Conservation (phyloP, 2,329 filamentous ascomycete species). For the Didymella exigua region DNA sequence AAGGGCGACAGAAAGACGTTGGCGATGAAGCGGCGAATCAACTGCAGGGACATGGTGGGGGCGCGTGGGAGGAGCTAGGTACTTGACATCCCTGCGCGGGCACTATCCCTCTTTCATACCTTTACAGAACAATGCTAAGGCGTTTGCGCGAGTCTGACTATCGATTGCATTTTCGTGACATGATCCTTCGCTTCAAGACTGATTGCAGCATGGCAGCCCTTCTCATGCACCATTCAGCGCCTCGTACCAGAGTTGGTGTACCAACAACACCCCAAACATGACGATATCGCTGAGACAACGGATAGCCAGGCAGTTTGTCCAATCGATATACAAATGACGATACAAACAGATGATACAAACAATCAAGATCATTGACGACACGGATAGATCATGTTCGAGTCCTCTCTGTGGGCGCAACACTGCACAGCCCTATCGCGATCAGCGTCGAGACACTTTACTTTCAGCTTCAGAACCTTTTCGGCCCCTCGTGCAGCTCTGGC, state of each 20-base stretch:
- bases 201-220: conserved; percentile 5
- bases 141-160: neutral
- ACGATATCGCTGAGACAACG: neutral
- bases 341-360: too few species aligned
- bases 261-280: neutral
- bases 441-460: too few species aligned
- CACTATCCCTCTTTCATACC: conserved; percentile 14
- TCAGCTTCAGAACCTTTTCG: neutral
- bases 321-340: too few species aligned
- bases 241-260: neutral
- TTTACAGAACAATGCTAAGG: conserved; percentile 17
- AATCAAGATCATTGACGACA: too few species aligned
- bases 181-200: neutral
- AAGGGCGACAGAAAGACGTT: conserved; percentile 7
- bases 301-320: too few species aligned
- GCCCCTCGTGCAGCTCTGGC: neutral
- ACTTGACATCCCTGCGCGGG: conserved; percentile 8
- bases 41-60: conserved; percentile 19
- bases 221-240: neutral
- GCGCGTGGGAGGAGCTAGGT: conserved; percentile 8
- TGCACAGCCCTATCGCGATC: too few species aligned
- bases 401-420: too few species aligned
- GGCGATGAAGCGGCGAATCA: conserved; percentile 17
- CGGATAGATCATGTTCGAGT: too few species aligned
- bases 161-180: neutral